Percentiles rank a stretch among this genome's conserved stretches.
These are phyloP conservation scores for Candida nanaspora DNA, from an alignment of 805 yeast species.

Conservation along the genomic window DNA sequence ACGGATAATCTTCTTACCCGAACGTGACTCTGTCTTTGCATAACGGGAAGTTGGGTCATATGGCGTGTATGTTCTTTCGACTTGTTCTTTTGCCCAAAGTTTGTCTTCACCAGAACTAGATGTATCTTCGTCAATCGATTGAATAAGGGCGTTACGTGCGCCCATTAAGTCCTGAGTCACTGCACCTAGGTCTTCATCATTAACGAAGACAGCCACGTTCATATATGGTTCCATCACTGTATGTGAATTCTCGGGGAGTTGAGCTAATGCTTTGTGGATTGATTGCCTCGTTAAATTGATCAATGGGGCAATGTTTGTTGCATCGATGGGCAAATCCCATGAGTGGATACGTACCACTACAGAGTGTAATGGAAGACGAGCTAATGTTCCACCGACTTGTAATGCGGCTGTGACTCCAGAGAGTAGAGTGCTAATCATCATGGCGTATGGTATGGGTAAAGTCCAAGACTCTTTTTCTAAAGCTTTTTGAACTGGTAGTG, in stretches of 20 bases:
- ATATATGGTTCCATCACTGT: constrained; percentile 82
- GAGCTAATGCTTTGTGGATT: constrained; percentile 29
- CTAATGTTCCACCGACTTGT: constrained; percentile 60
- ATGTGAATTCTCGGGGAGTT: constrained; percentile 25
- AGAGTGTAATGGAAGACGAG: constrained; percentile 54
- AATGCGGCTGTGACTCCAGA: constrained; percentile 57
- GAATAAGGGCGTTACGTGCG: constrained; percentile 67
- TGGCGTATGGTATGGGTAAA: constrained; percentile 35
- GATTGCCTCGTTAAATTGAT: constrained; percentile 40
- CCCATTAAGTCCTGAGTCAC: constrained; percentile 82
- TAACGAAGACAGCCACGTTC: constrained; percentile 61
- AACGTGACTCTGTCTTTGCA: constrained; percentile 15
- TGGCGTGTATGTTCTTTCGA: constrained; percentile 64
- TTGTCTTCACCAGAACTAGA: constrained; percentile 11
- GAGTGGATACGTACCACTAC: constrained; percentile 44
- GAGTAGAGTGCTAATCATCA: constrained; percentile 44
- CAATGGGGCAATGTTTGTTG: constrained; percentile 29
- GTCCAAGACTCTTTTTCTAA: constrained; percentile 34
- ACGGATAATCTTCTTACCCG: constrained; percentile 47
- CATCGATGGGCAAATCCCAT: constrained; percentile 51
- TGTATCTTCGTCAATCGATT: constrained; percentile 61
- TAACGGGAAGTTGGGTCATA: constrained; percentile 57
- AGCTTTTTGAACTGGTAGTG: constrained; percentile 16
- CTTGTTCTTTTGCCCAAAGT: constrained; percentile 45
- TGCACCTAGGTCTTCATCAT: constrained; percentile 68